These are phyloP conservation scores for Yarrowia galli DNA, from an alignment of 1,139 yeast genomes.

Conservation along the genomic window DNA sequence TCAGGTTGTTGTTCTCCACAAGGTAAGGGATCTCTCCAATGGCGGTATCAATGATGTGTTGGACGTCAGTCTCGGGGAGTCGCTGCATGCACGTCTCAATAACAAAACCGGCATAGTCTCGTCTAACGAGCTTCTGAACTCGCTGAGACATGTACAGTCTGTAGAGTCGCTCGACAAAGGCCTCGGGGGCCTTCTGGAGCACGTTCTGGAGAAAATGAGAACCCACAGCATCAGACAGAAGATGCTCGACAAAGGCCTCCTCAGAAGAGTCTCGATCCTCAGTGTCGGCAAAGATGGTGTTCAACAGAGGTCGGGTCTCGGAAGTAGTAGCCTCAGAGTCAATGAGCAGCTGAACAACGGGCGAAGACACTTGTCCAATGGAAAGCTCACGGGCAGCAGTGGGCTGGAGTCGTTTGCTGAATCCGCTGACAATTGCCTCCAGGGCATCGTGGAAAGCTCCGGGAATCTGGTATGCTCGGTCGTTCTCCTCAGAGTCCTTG, in stretches of 20 bases:
- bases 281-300: conserved; percentile 50
- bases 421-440: conserved; percentile 47
- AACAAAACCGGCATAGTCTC: conserved; percentile 87
- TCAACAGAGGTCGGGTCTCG: conserved; percentile 41
- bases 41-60: conserved; percentile 69
- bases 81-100: conserved; percentile 69
- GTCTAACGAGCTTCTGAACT: conserved; percentile 70
- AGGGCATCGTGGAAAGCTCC: conserved; percentile 64
- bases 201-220: conserved; percentile 85
- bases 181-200: conserved; percentile 66
- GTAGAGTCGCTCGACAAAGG: conserved; percentile 74
- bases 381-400: conserved; percentile 71
- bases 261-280: conserved; percentile 66
- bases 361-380: conserved; percentile 82
- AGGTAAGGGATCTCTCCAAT: conserved; percentile 71
- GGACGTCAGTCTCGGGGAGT: conserved; percentile 65
- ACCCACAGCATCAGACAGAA: conserved; percentile 87
- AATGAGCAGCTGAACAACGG: conserved; percentile 83
- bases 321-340: conserved; percentile 43
- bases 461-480: conserved; percentile 72
- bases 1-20: conserved; percentile 67
- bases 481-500: conserved; percentile 58
- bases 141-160: conserved; percentile 75
- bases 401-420: conserved; percentile 54
- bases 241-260: conserved; percentile 81